Conservation (phyloP, 1,284 basidiomycete genomes). For the Xerocomus amazonicus region DNA sequence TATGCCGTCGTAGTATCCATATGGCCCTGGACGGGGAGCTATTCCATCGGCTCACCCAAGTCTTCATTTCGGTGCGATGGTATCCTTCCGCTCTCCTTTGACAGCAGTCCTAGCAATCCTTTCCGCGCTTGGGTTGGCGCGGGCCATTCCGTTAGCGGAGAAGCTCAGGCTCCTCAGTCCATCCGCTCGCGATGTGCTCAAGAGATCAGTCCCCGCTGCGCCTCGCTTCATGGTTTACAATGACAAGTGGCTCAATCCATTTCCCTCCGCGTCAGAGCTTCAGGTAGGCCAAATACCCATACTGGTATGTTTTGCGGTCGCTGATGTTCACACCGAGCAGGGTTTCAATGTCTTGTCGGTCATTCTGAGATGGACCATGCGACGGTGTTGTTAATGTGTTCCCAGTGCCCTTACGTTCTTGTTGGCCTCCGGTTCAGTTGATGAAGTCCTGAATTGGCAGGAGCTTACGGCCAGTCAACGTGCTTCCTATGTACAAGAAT, state of each 20-base stretch:
- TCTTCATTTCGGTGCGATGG: constrained; percentile 13
- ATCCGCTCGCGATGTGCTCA: constrained; percentile 38
- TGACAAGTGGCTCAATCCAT: constrained; percentile 41
- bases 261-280: constrained; percentile 41
- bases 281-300: constrained; percentile 28
- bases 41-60: constrained; percentile 3
- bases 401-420: constrained; percentile 49
- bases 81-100: constrained; percentile 16
- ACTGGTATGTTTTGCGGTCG: background rate
- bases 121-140: constrained; percentile 11
- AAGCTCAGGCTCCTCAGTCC: constrained; percentile 20
- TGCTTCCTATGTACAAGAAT: constrained; percentile 43
- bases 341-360: constrained; percentile 42
- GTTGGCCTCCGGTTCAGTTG: constrained; percentile 46
- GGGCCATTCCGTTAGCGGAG: constrained; percentile 19
- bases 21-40: background rate
- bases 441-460: constrained; percentile 45
- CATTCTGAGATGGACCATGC: background rate
- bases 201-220: constrained; percentile 41
- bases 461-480: constrained; percentile 42
- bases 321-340: constrained; percentile 15
- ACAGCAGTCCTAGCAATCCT: constrained; percentile 5
- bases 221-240: constrained; percentile 52
- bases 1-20: constrained; percentile 8
- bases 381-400: background rate